Evolutionary conservation across 169 alveolate species (phyloP).

Genomic region (Ichthyophthirius multifiliis): DNA sequence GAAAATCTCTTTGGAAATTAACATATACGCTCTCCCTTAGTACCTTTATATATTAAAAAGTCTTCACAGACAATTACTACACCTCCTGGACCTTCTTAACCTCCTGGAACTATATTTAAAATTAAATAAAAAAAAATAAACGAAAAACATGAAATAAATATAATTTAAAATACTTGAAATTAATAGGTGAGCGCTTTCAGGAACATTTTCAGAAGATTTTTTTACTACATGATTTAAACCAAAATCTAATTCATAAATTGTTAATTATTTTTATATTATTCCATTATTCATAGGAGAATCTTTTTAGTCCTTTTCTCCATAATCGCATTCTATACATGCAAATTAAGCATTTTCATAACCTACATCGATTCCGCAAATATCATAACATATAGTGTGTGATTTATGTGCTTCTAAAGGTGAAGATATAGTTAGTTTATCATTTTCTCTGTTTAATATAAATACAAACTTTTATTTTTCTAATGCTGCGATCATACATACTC

Average conservation of each 20-base stretch:
- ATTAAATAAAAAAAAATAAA: background rate
- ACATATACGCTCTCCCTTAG: conserved; percentile 87
- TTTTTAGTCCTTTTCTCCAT: conserved; percentile 77
- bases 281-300: conserved; percentile 78
- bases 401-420: conserved; percentile 98
- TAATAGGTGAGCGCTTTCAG: conserved; percentile 90
- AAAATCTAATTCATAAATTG: conserved; percentile 98
- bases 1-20: conserved; percentile 95
- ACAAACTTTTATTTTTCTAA: conserved; percentile 98
- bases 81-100: conserved; percentile 97
- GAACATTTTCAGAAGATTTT: conserved; percentile 85
- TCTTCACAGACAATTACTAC: conserved; percentile 96
- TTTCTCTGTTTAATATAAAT: conserved; percentile 95
- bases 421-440: conserved; percentile 92
- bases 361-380: conserved; percentile 93
- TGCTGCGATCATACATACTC: conserved; percentile 98
- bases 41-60: conserved; percentile 91
- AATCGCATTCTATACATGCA: conserved; percentile 96
- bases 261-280: conserved; percentile 84
- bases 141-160: background rate
- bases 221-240: conserved; percentile 98
- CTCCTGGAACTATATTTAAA: conserved; percentile 87
- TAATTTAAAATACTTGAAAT: conserved; percentile 58
- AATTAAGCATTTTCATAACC: conserved; percentile 95
- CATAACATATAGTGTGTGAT: conserved; percentile 92